Evolutionary conservation across 257 asterid genomes (phyloP).

Genomic region (Solanum infundibuliforme): DNA sequence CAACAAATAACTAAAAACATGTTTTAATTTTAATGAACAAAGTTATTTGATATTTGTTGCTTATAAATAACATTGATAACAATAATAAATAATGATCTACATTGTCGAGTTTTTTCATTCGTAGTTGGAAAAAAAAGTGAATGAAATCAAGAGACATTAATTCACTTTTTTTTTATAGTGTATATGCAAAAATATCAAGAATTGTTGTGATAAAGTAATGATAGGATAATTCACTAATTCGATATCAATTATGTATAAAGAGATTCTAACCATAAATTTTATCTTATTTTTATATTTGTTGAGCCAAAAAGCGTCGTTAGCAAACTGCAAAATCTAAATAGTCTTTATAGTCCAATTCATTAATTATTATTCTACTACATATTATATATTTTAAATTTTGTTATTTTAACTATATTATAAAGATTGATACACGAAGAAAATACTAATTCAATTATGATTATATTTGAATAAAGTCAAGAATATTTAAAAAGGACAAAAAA

Average conservation of each 20-base stretch:
- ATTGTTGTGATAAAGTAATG: neutral
- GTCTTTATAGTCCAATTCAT: neutral
- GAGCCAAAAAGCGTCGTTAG: neutral
- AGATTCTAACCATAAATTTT: neutral
- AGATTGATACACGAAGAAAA: neutral
- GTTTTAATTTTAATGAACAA: no score
- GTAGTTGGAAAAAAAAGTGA: neutral
- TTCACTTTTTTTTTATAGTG: no score
- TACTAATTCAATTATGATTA: neutral
- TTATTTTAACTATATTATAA: neutral
- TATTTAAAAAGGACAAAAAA: neutral
- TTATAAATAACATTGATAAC: neutral
- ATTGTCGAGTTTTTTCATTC: neutral
- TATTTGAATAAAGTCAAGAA: neutral
- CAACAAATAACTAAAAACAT: neutral
- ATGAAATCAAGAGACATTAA: neutral
- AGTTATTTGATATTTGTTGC: no score
- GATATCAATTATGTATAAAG: neutral
- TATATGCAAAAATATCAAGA: neutral
- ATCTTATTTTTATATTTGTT: neutral
- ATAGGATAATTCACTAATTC: no score
- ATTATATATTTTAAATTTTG: neutral
- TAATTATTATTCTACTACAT: no score
- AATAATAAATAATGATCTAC: neutral
- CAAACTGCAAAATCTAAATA: no score